Conservation (phyloP, 306 rosid species). For the Casuarina glauca region DNA sequence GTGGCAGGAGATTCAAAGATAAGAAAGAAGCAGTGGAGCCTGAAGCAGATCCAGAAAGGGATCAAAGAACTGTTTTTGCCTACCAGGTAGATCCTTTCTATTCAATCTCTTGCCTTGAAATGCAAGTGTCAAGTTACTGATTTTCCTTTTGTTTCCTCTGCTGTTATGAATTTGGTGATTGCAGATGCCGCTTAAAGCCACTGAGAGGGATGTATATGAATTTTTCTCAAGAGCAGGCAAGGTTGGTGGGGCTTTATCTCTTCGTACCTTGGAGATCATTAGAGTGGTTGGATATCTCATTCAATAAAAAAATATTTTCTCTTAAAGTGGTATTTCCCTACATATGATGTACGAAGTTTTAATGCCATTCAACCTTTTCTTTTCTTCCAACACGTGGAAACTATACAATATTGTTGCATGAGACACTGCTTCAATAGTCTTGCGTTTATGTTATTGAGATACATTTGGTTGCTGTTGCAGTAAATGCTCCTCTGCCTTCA, state of each 20-base stretch:
- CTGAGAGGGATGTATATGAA: slow-evolving; percentile 89
- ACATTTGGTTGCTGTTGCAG: slow-evolving; percentile 55
- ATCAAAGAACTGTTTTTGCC: slow-evolving; percentile 98
- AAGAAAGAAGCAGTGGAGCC: slow-evolving; percentile 88
- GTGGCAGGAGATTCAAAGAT: slow-evolving; percentile 81
- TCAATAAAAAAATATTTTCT: not conserved
- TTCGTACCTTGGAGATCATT: not conserved
- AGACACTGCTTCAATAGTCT: slow-evolving; percentile 24
- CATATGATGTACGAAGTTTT: not conserved
- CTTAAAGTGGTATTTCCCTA: slow-evolving; percentile 7
- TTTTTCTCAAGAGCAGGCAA: slow-evolving; percentile 97
- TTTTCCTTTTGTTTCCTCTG: slow-evolving; percentile 18
- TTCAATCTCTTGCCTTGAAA: slow-evolving; percentile 1
- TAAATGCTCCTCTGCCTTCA: slow-evolving; percentile 50
- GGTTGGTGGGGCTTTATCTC: slow-evolving; percentile 50
- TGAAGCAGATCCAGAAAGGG: slow-evolving; percentile 99
- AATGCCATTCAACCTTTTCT: slow-evolving; percentile 11
- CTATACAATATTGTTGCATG: slow-evolving; percentile 25
- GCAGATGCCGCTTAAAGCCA: slow-evolving; percentile 98
- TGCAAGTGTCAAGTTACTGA: not conserved
- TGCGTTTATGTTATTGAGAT: slow-evolving; percentile 39
- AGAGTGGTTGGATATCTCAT: not conserved
- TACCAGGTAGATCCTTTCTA: slow-evolving; percentile 63
- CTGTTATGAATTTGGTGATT: slow-evolving; percentile 30
- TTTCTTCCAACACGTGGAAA: slow-evolving; percentile 12